phyloP scores from a whole-genome alignment of 495 filamentous ascomycete genomes.

The Xylaria flabelliformis region DNA sequence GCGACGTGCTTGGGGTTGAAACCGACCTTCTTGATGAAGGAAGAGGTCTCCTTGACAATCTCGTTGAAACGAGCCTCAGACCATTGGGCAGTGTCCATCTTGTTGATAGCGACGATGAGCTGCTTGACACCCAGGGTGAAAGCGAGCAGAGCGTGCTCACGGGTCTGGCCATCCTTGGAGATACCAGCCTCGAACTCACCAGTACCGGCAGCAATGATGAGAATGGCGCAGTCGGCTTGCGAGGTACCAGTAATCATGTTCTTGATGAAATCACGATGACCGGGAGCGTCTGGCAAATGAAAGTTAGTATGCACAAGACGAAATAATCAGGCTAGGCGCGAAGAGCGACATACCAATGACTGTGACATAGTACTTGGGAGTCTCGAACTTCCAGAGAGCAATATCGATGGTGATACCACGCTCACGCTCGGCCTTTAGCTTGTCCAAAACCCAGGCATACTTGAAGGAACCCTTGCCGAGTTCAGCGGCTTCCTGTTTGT shows the following conservation, averaged over 20 bases:
- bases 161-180: constrained; percentile 99
- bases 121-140: constrained; percentile 99
- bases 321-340: constrained; percentile 10
- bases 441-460: constrained; percentile 99
- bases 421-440: constrained; percentile 99
- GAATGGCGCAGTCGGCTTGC: constrained; percentile 98
- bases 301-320: constrained; percentile 20
- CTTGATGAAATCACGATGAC: constrained; percentile 99
- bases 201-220: constrained; percentile 99
- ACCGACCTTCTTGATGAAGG: constrained; percentile 99
- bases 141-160: constrained; percentile 99
- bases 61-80: constrained; percentile 94
- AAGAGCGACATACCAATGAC: constrained; percentile 79
- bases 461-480: constrained; percentile 99
- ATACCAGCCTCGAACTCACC: constrained; percentile 99
- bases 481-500: constrained; percentile 91
- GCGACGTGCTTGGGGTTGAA: constrained; percentile 98
- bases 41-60: constrained; percentile 99
- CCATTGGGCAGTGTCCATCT: constrained; percentile 99
- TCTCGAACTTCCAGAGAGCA: constrained; percentile 99
- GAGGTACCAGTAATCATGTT: constrained; percentile 99
- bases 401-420: constrained; percentile 99
- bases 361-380: constrained; percentile 96
- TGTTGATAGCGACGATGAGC: constrained; percentile 99
- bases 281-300: constrained; percentile 79